Evolutionary conservation across 805 yeast genomes (phyloP).

Genomic region (Starmerella apicola): DNA sequence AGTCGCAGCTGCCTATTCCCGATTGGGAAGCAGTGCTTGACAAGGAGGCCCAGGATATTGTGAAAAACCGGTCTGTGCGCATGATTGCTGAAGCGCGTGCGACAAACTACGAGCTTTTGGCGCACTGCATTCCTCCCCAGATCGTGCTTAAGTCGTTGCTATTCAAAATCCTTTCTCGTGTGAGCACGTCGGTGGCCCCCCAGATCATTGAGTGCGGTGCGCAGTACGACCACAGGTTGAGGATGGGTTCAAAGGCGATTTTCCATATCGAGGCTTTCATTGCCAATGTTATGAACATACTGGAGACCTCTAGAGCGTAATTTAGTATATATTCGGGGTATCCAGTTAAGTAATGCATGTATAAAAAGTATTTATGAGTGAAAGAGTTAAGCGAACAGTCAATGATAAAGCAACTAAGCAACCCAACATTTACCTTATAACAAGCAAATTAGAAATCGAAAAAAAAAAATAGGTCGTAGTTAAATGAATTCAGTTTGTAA

Average conservation of each 20-base stretch:
- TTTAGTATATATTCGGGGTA: not conserved
- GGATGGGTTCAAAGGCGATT: conserved; percentile 76
- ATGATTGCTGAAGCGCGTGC: conserved; percentile 41
- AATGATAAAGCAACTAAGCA: no score
- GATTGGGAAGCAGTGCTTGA: conserved; percentile 85
- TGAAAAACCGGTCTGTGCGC: conserved; percentile 48
- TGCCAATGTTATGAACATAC: conserved; percentile 71
- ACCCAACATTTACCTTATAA: no score
- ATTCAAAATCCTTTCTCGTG: conserved; percentile 26
- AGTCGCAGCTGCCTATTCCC: conserved; percentile 48
- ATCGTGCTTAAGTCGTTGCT: conserved; percentile 55
- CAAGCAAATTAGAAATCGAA: no score
- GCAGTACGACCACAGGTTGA: conserved; percentile 68
- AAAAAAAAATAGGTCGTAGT: no score
- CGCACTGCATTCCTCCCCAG: conserved; percentile 89
- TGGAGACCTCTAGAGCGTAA: conserved; percentile 31
- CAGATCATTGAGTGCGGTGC: conserved; percentile 42
- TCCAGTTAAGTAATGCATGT: not conserved
- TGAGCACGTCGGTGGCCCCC: conserved; percentile 22
- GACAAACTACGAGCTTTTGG: conserved; percentile 65
- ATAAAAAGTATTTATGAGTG: not conserved
- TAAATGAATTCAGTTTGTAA: no score
- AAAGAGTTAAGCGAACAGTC: no score
- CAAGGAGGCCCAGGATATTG: conserved; percentile 48
- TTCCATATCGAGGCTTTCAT: conserved; percentile 92